phyloP scores from a whole-genome alignment of 148 eudicot species.

The Vaccinium myrtillus region DNA sequence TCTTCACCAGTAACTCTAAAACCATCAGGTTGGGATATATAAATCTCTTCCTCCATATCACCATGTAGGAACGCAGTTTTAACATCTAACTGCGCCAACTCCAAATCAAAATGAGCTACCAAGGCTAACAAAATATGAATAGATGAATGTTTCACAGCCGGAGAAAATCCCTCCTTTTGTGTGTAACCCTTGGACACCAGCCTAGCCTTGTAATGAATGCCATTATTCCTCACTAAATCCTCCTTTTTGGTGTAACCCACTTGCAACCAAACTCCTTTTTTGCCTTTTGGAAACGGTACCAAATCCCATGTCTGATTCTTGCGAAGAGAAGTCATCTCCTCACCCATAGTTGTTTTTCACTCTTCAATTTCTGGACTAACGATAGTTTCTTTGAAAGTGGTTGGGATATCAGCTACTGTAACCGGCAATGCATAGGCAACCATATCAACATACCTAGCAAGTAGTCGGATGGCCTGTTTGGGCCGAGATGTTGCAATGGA shows the following conservation, averaged over 20 bases:
- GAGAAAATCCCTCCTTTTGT: conserved; percentile 21
- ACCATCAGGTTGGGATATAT: background rate
- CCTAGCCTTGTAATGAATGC: conserved; percentile 6
- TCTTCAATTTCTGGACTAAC: background rate
- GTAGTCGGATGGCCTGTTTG: background rate
- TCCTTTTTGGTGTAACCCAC: conserved; percentile 20
- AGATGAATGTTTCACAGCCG: conserved; percentile 19
- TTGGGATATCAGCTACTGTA: background rate
- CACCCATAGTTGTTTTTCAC: conserved; percentile 6
- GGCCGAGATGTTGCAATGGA: background rate
- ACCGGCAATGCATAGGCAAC: background rate
- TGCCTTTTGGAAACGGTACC: background rate
- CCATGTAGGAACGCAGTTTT: background rate
- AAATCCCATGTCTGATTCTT: conserved; percentile 25
- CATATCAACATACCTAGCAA: background rate
- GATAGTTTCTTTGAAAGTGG: background rate
- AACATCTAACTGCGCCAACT: background rate
- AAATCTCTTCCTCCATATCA: background rate
- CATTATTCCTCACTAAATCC: background rate
- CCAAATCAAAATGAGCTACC: conserved; percentile 7
- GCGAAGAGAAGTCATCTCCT: conserved; percentile 20
- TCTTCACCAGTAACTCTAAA: background rate
- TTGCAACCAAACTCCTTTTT: conserved; percentile 21
- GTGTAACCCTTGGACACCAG: conserved; percentile 10
- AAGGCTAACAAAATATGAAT: conserved; percentile 7